Evolutionary conservation across 139 green algal species (phyloP), one percentile per base, ranked within the genome.

Genomic region (Edaphochlamys debaryana): DNA sequence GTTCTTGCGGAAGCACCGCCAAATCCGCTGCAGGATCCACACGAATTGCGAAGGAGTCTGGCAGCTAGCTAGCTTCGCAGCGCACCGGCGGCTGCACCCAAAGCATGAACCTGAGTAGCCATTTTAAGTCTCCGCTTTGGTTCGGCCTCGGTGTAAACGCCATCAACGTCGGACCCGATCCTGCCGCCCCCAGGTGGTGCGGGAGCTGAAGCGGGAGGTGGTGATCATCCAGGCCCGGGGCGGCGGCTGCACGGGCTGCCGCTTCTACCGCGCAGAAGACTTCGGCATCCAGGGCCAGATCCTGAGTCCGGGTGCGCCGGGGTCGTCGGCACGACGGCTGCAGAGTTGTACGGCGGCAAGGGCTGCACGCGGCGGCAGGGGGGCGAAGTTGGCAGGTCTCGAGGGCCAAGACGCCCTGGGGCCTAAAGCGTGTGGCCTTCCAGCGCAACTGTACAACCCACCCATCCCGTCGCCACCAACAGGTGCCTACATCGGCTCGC

Each of bases 401-500:
- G n/a, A n/a, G n/a, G n/a, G n/a, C n/a, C n/a, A n/a, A n/a, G n/a
- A n/a, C n/a, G n/a, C n/a, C n/a, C n/a, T n/a, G n/a, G n/a, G n/a
- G n/a, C n/a, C n/a, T n/a, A n/a, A n/a, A n/a, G n/a, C n/a, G n/a
- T n/a, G n/a, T n/a, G n/a, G n/a, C n/a, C n/a, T n/a, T n/a, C n/a
- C n/a, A n/a, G n/a, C n/a, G n/a, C n/a, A n/a, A n/a, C n/a, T n/a
- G n/a, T n/a, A n/a, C n/a, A n/a, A n/a, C n/a, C n/a, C n/a, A n/a
- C n/a, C n/a, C n/a, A n/a, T n/a, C n/a, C n/a, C n/a, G n/a, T n/a
- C n/a, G n/a, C n/a, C n/a, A n/a, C 11, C 48, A 15, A 17, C 45
- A 79, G 70, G 70, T n/a, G 34, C 42, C 70, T 79, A 79, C 70
- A 34, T 79, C 11, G 50, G 48, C 32, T 38, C 32, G 19, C 22